Evolutionary conservation across 805 yeast species (phyloP), one percentile per base, ranked within the genome.

Genomic region (Yamadazyma philogaea): DNA sequence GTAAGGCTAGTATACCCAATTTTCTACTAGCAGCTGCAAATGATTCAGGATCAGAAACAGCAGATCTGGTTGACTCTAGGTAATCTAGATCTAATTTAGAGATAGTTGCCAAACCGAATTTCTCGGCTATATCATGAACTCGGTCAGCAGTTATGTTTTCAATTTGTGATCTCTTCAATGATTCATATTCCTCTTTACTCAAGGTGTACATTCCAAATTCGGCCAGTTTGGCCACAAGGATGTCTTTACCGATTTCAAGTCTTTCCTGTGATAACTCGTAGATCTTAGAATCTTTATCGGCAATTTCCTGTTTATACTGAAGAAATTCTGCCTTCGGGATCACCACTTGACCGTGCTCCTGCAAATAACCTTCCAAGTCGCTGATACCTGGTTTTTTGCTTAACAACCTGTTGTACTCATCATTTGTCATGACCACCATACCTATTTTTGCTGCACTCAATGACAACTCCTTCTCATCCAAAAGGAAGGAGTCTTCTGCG

Each of bases 1-100:
- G 86, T 31, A 85, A 68, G 39, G 79, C 70, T 50, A 83, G 54
- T 37, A 75, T 52, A 2, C 81, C 82, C 39, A 66, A 56, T 11
- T 63, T 54, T 39, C 62, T 68, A 4, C 83, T 84, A 6, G 61
- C 61, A 0, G 50, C 55, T 6, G 57, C 52, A 10, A 82, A 44
- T 18, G 60, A 44, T 3, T 45, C 45, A 35, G 56, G 35, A 47
- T 59, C 56, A 15, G 24, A 21, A 7, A 54, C 58, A 22, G 26
- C 51, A 24, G 26, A 21, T 24, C 42, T 45, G 19, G 17, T 21
- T n/a, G 38, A 40, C 15, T 42, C 16, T 2, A 47, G 45, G 19
- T 38, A 34, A 5, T 39, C 41, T 22, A 47, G 37, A 14, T 49
- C 51, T 10, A 38, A 37, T 19, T 51, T 46, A 4, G 50, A 43